Percentiles rank a stretch among this genome's conserved stretches.
Evolutionary conservation across 1,284 basidiomycete species (phyloP).

Genomic region (Puccinia coronata): DNA sequence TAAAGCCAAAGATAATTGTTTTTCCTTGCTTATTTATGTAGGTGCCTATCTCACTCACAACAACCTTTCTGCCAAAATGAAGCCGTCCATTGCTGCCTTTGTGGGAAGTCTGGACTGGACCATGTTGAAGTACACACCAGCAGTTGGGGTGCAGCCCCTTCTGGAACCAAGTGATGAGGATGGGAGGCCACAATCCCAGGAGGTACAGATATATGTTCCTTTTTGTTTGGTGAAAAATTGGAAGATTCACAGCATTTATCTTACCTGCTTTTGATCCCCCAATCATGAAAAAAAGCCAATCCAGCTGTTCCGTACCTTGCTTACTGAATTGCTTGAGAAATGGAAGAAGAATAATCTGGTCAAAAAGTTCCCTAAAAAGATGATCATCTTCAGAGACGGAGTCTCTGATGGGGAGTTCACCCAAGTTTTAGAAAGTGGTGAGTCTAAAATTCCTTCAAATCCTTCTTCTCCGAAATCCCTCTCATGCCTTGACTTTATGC

Average conservation of each 20-base stretch:
- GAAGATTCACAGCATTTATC: no score
- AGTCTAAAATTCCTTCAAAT: background rate
- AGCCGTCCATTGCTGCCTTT: conserved; percentile 40
- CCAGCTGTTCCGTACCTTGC: conserved; percentile 11
- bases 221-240: no score
- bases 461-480: background rate
- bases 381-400: conserved; percentile 47
- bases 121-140: conserved; percentile 12
- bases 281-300: conserved; percentile 13
- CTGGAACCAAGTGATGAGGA: conserved; percentile 23
- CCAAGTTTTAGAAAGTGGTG: conserved; percentile 37
- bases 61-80: background rate
- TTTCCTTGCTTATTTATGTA: background rate
- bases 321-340: conserved; percentile 18
- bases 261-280: no score
- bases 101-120: conserved; percentile 35
- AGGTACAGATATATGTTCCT: conserved; percentile 32
- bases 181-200: conserved; percentile 31
- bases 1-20: background rate
- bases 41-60: conserved; percentile 46
- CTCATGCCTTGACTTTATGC: background rate
- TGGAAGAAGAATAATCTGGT: conserved; percentile 7
- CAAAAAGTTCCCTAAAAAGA: conserved; percentile 3
- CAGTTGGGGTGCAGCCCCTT: conserved; percentile 28
- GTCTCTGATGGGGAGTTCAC: conserved; percentile 45